These are phyloP conservation scores for Boletus rubescentipes DNA, from an alignment of 768 basidiomycete species.

Conservation along the genomic window DNA sequence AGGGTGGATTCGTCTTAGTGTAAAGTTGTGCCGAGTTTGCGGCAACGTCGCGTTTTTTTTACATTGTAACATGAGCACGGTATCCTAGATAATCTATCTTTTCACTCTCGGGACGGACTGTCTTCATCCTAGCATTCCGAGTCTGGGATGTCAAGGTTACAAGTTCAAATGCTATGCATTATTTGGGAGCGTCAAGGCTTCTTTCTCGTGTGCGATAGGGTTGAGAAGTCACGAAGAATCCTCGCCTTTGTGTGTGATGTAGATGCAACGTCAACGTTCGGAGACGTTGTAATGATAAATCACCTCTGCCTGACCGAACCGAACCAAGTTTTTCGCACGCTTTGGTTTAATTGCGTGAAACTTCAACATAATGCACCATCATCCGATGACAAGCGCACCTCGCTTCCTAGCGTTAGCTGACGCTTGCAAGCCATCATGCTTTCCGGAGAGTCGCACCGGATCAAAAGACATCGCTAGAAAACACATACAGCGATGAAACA, in stretches of 20 bases:
- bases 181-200: not conserved
- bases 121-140: slow-evolving; percentile 5
- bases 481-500: not conserved
- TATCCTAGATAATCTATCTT: slow-evolving; percentile 3
- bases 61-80: not conserved
- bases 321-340: no score
- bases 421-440: no score
- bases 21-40: not conserved
- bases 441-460: no score
- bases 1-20: not conserved
- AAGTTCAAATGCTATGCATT: not conserved
- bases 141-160: slow-evolving; percentile 1
- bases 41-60: not conserved
- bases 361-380: no score
- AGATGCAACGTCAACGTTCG: not conserved
- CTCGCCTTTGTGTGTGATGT: not conserved
- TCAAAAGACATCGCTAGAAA: not conserved
- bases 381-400: no score
- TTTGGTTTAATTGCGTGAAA: no score
- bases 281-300: no score
- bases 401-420: no score
- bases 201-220: not conserved
- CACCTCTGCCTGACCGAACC: not conserved
- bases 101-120: no score
- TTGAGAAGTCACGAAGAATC: not conserved